Conservation (phyloP, 2,329 filamentous ascomycete species). For the Neodidymelliopsis sp. region DNA sequence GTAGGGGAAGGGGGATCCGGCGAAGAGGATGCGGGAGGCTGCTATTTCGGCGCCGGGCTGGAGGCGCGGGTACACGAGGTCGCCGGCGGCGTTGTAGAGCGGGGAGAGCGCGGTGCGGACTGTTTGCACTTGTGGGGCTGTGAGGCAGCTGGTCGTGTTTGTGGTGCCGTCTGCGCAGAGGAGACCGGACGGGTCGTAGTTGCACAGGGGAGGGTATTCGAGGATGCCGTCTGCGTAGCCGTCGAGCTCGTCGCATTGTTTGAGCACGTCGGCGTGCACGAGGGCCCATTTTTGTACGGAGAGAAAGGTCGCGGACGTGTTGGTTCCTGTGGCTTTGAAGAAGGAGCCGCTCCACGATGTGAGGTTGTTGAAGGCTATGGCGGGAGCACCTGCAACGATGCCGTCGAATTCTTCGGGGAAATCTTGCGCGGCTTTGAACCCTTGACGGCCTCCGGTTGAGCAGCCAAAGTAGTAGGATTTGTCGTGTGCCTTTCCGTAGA, state of each 20-base stretch:
- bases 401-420: conserved; percentile 50
- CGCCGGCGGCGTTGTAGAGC: conserved; percentile 53
- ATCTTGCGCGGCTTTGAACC: conserved; percentile 44
- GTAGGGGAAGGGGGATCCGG: conserved; percentile 53
- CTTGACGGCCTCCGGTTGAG: conserved; percentile 50
- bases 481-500: conserved; percentile 50
- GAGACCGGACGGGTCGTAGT: conserved; percentile 52
- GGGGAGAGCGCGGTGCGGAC: conserved; percentile 55
- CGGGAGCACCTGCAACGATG: conserved; percentile 47
- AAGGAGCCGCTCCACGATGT: conserved; percentile 45
- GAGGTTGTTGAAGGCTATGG: conserved; percentile 44
- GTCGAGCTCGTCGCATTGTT: conserved; percentile 60
- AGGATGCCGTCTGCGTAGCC: conserved; percentile 58
- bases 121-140: conserved; percentile 51
- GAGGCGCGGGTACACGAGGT: conserved; percentile 60
- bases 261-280: conserved; percentile 52
- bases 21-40: conserved; percentile 49
- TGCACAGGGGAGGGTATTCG: conserved; percentile 56
- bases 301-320: conserved; percentile 50
- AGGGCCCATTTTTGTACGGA: conserved; percentile 50
- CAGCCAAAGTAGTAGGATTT: conserved; percentile 53
- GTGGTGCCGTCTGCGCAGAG: conserved; percentile 41
- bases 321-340: conserved; percentile 35
- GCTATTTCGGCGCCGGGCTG: conserved; percentile 57
- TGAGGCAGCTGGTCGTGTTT: conserved; percentile 54